phyloP scores from a whole-genome alignment of 2,329 filamentous ascomycete species.

The Neofusicoccum ribis region DNA sequence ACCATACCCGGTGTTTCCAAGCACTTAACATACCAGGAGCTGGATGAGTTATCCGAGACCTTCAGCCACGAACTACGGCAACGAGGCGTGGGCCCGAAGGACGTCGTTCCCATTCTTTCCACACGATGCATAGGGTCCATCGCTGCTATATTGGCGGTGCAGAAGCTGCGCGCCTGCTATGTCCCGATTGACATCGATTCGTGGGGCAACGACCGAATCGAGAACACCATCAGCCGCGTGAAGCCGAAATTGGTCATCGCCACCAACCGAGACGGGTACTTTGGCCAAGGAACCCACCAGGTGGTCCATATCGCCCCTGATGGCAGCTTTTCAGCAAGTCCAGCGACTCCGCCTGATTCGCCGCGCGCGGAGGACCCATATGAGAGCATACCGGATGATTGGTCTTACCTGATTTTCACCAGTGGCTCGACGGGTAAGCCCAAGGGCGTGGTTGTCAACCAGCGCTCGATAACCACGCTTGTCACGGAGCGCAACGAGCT shows the following conservation, averaged over 20 bases:
- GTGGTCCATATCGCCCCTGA: background rate
- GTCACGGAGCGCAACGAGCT: background rate
- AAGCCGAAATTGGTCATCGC: background rate
- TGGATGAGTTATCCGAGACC: background rate
- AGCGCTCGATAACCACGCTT: conserved; percentile 5
- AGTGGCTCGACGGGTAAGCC: conserved; percentile 21
- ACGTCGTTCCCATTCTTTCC: background rate
- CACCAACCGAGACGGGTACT: background rate
- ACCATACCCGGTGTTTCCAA: background rate
- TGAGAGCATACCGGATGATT: background rate
- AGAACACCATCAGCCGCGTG: background rate
- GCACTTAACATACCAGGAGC: background rate
- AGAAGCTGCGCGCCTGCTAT: conserved; percentile 8
- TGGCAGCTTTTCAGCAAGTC: background rate
- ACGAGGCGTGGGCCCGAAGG: background rate
- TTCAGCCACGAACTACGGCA: background rate
- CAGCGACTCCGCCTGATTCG: background rate
- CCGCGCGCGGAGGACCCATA: background rate
- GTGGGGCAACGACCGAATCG: conserved; percentile 14
- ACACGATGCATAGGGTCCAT: background rate
- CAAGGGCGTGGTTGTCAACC: conserved; percentile 26
- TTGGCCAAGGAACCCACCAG: background rate
- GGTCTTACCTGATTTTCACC: conserved; percentile 66
- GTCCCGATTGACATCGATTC: background rate
- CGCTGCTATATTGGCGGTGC: background rate